Evolutionary conservation across 2,329 filamentous ascomycete genomes (phyloP).

Genomic region (Penicillium psychrosexuale): DNA sequence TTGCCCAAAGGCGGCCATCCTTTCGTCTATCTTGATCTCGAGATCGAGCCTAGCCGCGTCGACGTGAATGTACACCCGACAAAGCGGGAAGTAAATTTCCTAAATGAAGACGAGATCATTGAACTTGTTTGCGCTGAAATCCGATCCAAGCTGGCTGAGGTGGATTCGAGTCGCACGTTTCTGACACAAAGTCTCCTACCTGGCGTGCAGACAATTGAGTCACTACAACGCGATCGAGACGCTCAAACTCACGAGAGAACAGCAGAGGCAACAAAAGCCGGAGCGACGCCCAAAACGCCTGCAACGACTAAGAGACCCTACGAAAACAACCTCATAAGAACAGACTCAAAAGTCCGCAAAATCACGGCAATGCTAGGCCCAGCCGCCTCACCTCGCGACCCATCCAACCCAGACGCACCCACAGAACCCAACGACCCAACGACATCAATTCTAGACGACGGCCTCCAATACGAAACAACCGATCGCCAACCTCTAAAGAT

Average conservation of each 20-base stretch:
- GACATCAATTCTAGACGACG: slow-evolving; percentile 40
- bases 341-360: slow-evolving; percentile 83
- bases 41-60: slow-evolving; percentile 86
- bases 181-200: slow-evolving; percentile 88
- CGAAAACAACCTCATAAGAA: slow-evolving; percentile 86
- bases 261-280: slow-evolving; percentile 34
- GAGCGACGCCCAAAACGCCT: slow-evolving; percentile 37
- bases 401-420: slow-evolving; percentile 25
- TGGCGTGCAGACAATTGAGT: slow-evolving; percentile 53
- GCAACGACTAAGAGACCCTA: slow-evolving; percentile 56
- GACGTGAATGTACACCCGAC: slow-evolving; percentile 98
- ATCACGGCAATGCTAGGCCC: slow-evolving; percentile 94
- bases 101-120: slow-evolving; percentile 96
- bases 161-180: slow-evolving; percentile 92
- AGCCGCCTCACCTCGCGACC: slow-evolving; percentile 26
- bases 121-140: slow-evolving; percentile 80
- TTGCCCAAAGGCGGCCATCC: slow-evolving; percentile 92
- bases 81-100: slow-evolving; percentile 92
- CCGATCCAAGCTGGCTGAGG: slow-evolving; percentile 71
- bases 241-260: slow-evolving; percentile 25
- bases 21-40: slow-evolving; percentile 86
- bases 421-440: slow-evolving; percentile 34
- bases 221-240: slow-evolving; percentile 25
- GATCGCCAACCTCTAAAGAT: slow-evolving; percentile 68
- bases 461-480: slow-evolving; percentile 67